phyloP scores from a whole-genome alignment of 345 rosid genomes.

The Syzygium aqueum region DNA sequence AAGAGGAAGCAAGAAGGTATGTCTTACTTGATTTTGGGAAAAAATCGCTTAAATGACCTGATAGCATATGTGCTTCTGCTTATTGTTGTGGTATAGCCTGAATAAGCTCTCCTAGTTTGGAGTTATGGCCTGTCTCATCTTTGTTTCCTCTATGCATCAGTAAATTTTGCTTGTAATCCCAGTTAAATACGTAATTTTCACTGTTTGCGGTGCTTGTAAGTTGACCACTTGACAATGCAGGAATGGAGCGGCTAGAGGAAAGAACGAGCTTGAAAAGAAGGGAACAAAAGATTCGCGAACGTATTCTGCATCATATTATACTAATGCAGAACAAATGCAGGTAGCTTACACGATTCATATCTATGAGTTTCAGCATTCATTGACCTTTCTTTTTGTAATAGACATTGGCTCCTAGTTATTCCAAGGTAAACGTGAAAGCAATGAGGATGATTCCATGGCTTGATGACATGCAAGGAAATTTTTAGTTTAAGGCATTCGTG shows the following conservation, averaged over 20 bases:
- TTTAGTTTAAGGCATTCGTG: background rate
- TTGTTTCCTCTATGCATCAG: background rate
- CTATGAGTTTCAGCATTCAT: background rate
- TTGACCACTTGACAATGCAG: constrained; percentile 10
- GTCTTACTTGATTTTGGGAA: background rate
- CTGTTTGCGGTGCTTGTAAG: background rate
- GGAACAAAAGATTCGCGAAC: constrained; percentile 15
- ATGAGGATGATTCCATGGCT: background rate
- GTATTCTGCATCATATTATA: constrained; percentile 6
- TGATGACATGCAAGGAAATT: too few relatives aligned
- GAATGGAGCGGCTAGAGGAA: constrained; percentile 22
- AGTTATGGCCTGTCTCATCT: background rate
- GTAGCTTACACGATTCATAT: constrained; percentile 14
- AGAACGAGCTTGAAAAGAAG: constrained; percentile 20
- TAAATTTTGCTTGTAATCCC: background rate
- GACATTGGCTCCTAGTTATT: background rate
- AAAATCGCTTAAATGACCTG: background rate
- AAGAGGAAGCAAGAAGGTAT: constrained; percentile 73
- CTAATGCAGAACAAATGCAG: constrained; percentile 27
- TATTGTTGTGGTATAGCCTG: background rate
- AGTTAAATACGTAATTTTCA: background rate
- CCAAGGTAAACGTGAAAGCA: background rate
- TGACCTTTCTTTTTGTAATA: background rate
- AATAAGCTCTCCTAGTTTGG: background rate
- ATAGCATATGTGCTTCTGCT: background rate